Conservation (phyloP, 2,329 filamentous ascomycete species). For the Botrytis fragariae region DNA sequence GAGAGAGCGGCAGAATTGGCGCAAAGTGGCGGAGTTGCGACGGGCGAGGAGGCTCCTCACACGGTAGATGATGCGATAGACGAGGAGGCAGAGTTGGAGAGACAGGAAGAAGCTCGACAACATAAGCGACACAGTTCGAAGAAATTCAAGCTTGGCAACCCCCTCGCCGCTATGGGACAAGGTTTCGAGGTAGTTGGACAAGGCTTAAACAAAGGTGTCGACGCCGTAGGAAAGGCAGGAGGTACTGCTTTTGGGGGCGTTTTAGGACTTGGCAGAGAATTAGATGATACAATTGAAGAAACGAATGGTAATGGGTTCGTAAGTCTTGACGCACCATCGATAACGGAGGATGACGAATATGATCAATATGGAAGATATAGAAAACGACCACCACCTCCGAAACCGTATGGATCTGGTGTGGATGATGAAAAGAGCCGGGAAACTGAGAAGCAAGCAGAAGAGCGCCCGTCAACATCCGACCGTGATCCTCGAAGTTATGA, state of each 20-base stretch:
- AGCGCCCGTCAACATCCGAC: conserved; percentile 17
- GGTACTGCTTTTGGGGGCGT: conserved; percentile 46
- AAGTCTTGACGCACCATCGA: conserved; percentile 28
- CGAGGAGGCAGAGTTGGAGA: conserved; percentile 38
- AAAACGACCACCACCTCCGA: conserved; percentile 1
- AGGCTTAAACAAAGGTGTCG: conserved; percentile 33
- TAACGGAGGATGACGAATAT: conserved; percentile 32
- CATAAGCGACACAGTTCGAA: conserved; percentile 22
- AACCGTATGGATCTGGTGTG: conserved; percentile 28
- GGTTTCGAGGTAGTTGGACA: conserved; percentile 34
- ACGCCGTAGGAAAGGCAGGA: conserved; percentile 40
- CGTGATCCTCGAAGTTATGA: not conserved
- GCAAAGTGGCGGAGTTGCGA: conserved; percentile 49
- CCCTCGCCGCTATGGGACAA: conserved; percentile 34
- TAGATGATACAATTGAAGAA: conserved; percentile 53
- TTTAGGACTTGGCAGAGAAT: conserved; percentile 48
- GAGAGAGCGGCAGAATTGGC: conserved; percentile 45
- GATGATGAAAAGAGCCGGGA: conserved; percentile 27
- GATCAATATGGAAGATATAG: conserved; percentile 37
- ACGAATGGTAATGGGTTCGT: conserved; percentile 49
- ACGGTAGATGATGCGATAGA: conserved; percentile 47
- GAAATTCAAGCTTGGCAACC: conserved; percentile 31
- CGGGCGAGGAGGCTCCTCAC: conserved; percentile 54
- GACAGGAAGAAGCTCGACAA: conserved; percentile 22
- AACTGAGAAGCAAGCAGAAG: conserved; percentile 13